phyloP scores from a whole-genome alignment of 768 basidiomycete species.

The Clathrus columnatus region DNA sequence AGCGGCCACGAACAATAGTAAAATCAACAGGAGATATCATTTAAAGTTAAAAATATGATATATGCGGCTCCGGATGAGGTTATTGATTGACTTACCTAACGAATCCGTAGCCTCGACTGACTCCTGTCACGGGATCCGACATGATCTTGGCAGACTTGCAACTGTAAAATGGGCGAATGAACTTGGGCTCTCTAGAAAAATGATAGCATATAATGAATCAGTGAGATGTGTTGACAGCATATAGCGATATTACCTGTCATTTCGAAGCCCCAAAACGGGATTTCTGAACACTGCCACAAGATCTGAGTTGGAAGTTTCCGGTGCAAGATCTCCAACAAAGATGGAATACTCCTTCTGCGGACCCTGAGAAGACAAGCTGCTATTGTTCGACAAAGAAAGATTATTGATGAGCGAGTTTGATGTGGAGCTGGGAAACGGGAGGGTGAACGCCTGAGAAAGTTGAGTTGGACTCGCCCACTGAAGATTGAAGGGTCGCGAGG shows the following conservation, averaged over 20 bases:
- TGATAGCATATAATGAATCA: neutral
- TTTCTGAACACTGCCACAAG: constrained; percentile 90
- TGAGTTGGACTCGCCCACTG: constrained; percentile 48
- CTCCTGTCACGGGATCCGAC: constrained; percentile 83
- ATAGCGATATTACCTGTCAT: constrained; percentile 35
- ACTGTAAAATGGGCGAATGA: constrained; percentile 80
- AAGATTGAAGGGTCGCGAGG: constrained; percentile 69
- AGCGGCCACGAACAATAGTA: neutral
- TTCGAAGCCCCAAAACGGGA: constrained; percentile 75
- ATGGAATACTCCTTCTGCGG: constrained; percentile 83
- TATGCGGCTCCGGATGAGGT: neutral
- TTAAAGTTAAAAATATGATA: neutral
- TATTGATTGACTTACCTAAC: constrained; percentile 61
- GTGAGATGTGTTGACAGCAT: neutral
- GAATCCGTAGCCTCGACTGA: constrained; percentile 88
- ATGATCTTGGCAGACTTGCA: constrained; percentile 96
- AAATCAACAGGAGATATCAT: neutral
- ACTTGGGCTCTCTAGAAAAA: constrained; percentile 63
- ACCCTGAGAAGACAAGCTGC: constrained; percentile 30
- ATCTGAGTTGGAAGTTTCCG: constrained; percentile 91
- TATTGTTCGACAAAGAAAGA: neutral
- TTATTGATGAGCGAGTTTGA: constrained; percentile 8
- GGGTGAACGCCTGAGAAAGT: constrained; percentile 21
- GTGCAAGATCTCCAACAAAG: constrained; percentile 89
- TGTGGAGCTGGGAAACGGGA: constrained; percentile 27